Evolutionary conservation across 2,329 filamentous ascomycete species (phyloP).

Genomic region (Neofusicoccum parvum): DNA sequence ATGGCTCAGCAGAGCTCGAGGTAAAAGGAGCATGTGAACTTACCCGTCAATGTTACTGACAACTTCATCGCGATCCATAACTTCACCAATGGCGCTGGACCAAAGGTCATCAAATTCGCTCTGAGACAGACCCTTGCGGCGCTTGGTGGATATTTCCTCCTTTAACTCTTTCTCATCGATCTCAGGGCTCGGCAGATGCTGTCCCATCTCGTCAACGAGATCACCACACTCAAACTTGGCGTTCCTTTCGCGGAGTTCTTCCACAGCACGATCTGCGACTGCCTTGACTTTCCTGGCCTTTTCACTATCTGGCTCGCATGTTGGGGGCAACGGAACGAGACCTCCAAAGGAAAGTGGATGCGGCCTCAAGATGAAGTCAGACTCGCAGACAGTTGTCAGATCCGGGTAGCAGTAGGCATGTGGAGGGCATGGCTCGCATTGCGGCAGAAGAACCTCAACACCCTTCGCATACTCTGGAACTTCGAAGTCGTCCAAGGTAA

Average conservation of each 20-base stretch:
- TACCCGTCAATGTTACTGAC: slow-evolving; percentile 60
- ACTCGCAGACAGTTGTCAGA: slow-evolving; percentile 77
- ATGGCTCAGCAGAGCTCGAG: slow-evolving; percentile 23
- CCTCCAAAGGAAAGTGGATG: slow-evolving; percentile 84
- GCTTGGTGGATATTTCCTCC: slow-evolving; percentile 73
- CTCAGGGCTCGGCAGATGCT: slow-evolving; percentile 64
- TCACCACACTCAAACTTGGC: slow-evolving; percentile 92
- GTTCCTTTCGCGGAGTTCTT: slow-evolving; percentile 80
- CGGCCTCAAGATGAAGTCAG: slow-evolving; percentile 80
- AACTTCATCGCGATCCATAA: slow-evolving; percentile 64
- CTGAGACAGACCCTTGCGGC: slow-evolving; percentile 67
- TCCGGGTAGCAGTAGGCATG: slow-evolving; percentile 87
- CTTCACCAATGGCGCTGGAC: slow-evolving; percentile 71
- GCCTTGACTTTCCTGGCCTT: slow-evolving; percentile 84
- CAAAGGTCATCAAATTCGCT: slow-evolving; percentile 87
- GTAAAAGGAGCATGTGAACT: slow-evolving; percentile 41
- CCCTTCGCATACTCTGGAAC: slow-evolving; percentile 69
- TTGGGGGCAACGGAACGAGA: slow-evolving; percentile 80
- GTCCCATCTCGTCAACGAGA: slow-evolving; percentile 62
- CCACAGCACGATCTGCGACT: slow-evolving; percentile 84
- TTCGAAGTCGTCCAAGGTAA: slow-evolving; percentile 58
- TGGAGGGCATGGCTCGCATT: slow-evolving; percentile 85
- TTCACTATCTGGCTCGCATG: slow-evolving; percentile 92
- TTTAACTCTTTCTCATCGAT: slow-evolving; percentile 73
- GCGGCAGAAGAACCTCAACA: slow-evolving; percentile 65